Percentiles rank a stretch among this genome's conserved stretches.
Evolutionary conservation across 2,329 filamentous ascomycete species (phyloP).

Genomic region (Hansfordia pulvinata): DNA sequence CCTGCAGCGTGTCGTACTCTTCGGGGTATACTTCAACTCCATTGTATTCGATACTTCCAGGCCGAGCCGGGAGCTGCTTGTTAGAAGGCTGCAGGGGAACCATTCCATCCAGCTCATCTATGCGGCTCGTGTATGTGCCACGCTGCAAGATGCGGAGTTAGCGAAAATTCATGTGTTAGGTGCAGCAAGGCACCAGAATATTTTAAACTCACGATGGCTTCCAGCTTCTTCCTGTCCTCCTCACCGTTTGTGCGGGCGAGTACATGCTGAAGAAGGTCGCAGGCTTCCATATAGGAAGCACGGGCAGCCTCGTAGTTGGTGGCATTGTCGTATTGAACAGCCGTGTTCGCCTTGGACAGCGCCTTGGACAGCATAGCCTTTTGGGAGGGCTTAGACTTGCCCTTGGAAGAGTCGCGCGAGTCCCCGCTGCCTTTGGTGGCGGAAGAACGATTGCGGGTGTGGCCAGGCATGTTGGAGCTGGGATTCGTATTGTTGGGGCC

Average conservation of each 20-base stretch:
- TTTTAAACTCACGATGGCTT: constrained; percentile 87
- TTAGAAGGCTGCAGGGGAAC: constrained; percentile 42
- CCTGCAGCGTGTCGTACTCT: constrained; percentile 27
- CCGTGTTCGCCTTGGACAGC: constrained; percentile 87
- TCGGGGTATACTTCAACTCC: constrained; percentile 18
- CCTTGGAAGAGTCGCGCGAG: constrained; percentile 21
- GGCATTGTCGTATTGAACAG: constrained; percentile 89
- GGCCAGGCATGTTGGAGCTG: constrained; percentile 22
- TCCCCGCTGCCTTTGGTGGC: constrained; percentile 30
- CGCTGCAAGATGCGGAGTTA: constrained; percentile 34
- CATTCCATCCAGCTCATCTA: constrained; percentile 71
- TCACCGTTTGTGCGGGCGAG: constrained; percentile 72
- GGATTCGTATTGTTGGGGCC: too few relatives aligned
- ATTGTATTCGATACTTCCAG: constrained; percentile 47
- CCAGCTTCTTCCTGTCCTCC: constrained; percentile 80
- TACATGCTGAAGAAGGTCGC: constrained; percentile 74
- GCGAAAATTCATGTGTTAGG: neutral
- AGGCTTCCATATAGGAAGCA: constrained; percentile 84
- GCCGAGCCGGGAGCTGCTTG: constrained; percentile 64
- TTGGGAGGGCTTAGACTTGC: constrained; percentile 46
- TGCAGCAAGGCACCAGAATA: constrained; percentile 1
- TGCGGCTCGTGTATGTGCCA: constrained; percentile 79
- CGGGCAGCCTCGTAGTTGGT: constrained; percentile 88
- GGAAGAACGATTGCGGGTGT: constrained; percentile 31
- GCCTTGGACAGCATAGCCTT: constrained; percentile 97